These are phyloP conservation scores for Phytophthora chlamydospora DNA, from an alignment of 352 stramenopile genomes.

Conservation along the genomic window DNA sequence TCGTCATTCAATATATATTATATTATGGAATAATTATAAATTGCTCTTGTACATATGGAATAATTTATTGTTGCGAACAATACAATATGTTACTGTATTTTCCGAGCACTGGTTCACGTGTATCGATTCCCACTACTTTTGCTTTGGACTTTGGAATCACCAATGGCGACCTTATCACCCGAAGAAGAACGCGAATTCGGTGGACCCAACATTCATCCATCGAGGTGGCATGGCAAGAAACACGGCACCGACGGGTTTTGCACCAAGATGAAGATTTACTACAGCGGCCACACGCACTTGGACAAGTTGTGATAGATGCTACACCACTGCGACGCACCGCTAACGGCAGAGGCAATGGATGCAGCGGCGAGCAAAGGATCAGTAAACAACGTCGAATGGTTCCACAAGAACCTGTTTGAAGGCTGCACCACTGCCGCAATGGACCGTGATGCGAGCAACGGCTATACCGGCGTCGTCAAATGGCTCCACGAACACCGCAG, in stretches of 20 bases:
- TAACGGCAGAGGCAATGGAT: constrained; percentile 12
- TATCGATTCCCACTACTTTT: too few relatives aligned
- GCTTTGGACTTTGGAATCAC: too few relatives aligned
- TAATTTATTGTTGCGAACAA: neutral
- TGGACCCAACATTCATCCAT: neutral
- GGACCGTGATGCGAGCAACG: constrained; percentile 4
- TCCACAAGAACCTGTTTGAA: neutral
- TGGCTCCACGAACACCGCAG: constrained; percentile 14
- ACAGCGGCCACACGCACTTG: neutral
- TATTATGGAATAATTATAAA: too few relatives aligned
- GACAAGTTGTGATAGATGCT: neutral
- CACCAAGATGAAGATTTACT: constrained; percentile 3
- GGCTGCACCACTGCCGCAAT: constrained; percentile 14
- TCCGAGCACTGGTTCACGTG: neutral
- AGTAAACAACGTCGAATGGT: neutral
- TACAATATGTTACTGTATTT: too few relatives aligned
- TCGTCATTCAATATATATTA: too few relatives aligned
- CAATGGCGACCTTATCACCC: too few relatives aligned
- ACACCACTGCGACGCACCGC: constrained; percentile 3
- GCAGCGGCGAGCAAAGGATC: too few relatives aligned
- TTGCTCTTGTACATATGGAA: too few relatives aligned
- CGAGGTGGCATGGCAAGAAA: neutral
- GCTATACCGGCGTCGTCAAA: neutral
- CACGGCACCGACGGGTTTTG: constrained; percentile 3
- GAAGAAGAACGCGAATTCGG: neutral